phyloP scores from a whole-genome alignment of 306 rosid genomes.

The Comarum palustre region DNA sequence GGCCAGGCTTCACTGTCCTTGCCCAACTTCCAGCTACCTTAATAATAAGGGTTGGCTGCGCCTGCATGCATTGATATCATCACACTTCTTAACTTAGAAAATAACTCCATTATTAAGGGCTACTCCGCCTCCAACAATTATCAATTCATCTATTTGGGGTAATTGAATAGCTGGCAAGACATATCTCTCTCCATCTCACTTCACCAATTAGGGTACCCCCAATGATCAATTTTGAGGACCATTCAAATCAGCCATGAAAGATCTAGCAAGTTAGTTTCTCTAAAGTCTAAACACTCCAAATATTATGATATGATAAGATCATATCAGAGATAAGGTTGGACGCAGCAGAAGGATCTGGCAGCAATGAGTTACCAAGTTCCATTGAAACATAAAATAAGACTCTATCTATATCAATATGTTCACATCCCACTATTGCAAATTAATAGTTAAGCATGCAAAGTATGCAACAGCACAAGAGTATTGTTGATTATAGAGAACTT shows the following conservation, averaged over 20 bases:
- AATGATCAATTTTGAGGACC: conserved; percentile 40
- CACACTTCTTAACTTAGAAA: conserved; percentile 42
- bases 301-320: conserved; percentile 19
- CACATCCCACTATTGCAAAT: conserved; percentile 27
- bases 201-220: conserved; percentile 26
- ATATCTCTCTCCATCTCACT: conserved; percentile 26
- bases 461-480: conserved; percentile 25
- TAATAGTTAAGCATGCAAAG: conserved; percentile 27
- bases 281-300: conserved; percentile 11
- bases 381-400: conserved; percentile 24
- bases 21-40: conserved; percentile 61
- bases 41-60: conserved; percentile 48
- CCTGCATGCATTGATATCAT: conserved; percentile 70
- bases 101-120: conserved; percentile 29
- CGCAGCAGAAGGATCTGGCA: conserved; percentile 25
- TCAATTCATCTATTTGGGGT: conserved; percentile 32
- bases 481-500: conserved; percentile 34
- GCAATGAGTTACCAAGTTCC: conserved; percentile 27
- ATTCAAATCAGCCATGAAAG: conserved; percentile 23
- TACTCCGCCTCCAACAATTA: conserved; percentile 32
- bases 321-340: conserved; percentile 14
- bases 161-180: conserved; percentile 30
- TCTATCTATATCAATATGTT: conserved; percentile 23
- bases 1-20: conserved; percentile 55
- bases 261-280: conserved; percentile 27